Evolutionary conservation across 345 rosid genomes (phyloP).

Genomic region (Syzygium aromaticum): DNA sequence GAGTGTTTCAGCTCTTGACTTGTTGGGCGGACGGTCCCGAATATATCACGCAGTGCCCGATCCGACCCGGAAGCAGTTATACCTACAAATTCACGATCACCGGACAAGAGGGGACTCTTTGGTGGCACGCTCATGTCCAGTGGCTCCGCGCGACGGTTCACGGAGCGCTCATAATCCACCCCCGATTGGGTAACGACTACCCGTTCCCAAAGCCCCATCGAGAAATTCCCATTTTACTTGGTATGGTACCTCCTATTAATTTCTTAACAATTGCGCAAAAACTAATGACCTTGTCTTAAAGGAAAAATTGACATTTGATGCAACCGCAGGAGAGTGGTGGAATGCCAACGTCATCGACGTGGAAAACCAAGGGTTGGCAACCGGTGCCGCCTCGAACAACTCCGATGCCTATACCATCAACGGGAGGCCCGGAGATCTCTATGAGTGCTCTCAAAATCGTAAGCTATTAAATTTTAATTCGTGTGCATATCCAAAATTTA

Average conservation of each 20-base stretch:
- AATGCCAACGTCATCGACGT: slow-evolving; percentile 62
- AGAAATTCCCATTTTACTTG: slow-evolving; percentile 71
- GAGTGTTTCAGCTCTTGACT: slow-evolving; percentile 52
- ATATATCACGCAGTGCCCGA: slow-evolving; percentile 79
- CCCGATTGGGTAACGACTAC: slow-evolving; percentile 44
- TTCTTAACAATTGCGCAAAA: not conserved
- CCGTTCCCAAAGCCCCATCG: slow-evolving; percentile 72
- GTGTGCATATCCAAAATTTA: not conserved
- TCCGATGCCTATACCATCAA: slow-evolving; percentile 87
- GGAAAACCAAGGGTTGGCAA: slow-evolving; percentile 39
- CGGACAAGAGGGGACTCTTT: slow-evolving; percentile 77
- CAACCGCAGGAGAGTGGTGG: slow-evolving; percentile 80
- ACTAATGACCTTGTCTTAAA: not conserved
- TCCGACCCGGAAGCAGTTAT: slow-evolving; percentile 48
- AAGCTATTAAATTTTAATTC: slow-evolving; percentile 1
- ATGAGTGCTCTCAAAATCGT: slow-evolving; percentile 66
- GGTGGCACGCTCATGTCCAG: slow-evolving; percentile 91
- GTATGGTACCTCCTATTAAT: slow-evolving; percentile 16
- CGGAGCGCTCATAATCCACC: slow-evolving; percentile 77
- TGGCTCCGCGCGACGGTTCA: slow-evolving; percentile 76
- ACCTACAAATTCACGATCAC: slow-evolving; percentile 55
- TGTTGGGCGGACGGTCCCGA: slow-evolving; percentile 86
- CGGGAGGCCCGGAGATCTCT: slow-evolving; percentile 83
- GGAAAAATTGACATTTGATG: not conserved
- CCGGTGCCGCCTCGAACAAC: slow-evolving; percentile 44